Base-by-base conservation (phyloP, 768 basidiomycete genomes). In the Termitomyces eurrhizus region DNA sequence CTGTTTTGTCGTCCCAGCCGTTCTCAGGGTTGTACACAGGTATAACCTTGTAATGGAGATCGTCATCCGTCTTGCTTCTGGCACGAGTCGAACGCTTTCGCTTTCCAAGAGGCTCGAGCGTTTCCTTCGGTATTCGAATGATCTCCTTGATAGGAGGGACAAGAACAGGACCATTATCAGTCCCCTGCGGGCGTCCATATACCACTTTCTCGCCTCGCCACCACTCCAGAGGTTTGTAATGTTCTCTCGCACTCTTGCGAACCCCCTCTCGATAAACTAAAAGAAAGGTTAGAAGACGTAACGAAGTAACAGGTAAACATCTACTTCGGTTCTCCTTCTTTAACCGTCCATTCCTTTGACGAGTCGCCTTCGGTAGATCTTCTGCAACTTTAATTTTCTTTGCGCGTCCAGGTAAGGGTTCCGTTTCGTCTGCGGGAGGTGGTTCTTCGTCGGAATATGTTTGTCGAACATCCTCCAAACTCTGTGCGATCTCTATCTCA, bases 141-240 rank as follows among this genome's bases (percentile, higher is more conserved):
- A 93, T 85, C 62, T 84, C 87, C 65, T 83, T 82, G 67, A 92
- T 87, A 39, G 82, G 80, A 1, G 88, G 83, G 12, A 87, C 84
- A 24, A 82, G 77, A 26, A 77, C 73, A 21, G 70, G 53, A 26
- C 78, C 83, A 12, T 75, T 73, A 7, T 79, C 78, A 8, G 80
- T 75, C 13, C 66, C 61, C 3, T 69, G 65, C 12, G 69, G 66
- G 56, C 86, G 82, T 7, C 88, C 89, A 67, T 93, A 98, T 2
- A 95, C 87, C 26, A 93, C 82, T 63, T 86, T 88, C 74, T 98
- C 96, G 65, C 86, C 85, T n/a, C 94, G 84, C 96, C 96, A 98
- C 78, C 82, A 96, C 44, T 92, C 90, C 39, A 98, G 77, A 4
- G 95, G 96, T 52, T 75, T 75, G 66, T 84, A 86, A 36, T 85